Base-by-base conservation (phyloP, 108 stramenopile species). In the Cylindrotheca closterium region DNA sequence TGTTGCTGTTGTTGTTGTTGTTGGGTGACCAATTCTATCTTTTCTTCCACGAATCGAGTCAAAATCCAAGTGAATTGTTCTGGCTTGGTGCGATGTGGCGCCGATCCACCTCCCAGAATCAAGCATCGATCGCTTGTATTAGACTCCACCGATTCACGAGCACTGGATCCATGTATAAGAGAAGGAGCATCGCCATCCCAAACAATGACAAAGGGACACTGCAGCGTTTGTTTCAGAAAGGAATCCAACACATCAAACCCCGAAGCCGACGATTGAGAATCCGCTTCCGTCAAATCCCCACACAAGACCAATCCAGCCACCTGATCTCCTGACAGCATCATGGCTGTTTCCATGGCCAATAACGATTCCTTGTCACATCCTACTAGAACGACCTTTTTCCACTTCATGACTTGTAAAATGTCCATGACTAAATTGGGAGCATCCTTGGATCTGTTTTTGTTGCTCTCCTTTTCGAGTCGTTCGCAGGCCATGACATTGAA, bases 401-500 rank as follows among this genome's bases (percentile, higher is more conserved):
- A 85, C 32, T 63, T 60, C 42, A 81, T 33, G 3, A 73, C 78
- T 31, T 81, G 66, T 37, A 75, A 4, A 53, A 70, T 50, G 24
- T 70, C 59, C 48, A 70, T n/a, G 1, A 70, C 68, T 51, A 70
- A 51, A 45, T 70, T 51, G 5, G 68, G 68, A 2, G 68, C 58
- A 54, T 70, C 68, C 2, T 64, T 49, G 15, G 27, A 64, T 22
- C 30, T 24, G 25, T 30, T 28, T 0, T 55, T 4, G 10, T 31
- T 58, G 4, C 60, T 4, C 25, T 61, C 50, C 47, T 64, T 34
- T 48, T 69, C 30, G 25, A 67, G 30, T 53, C 68, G 71, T 73
- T 84, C 82, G 55, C 82, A 84, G 18, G 74, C 84, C 73, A 85
- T 81, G 30, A 75, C 80, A 63, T 65, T 78, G 64, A 81, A 85